A percentile compares a stretch with the other conserved stretches of the same genome.
Evolutionary conservation across 495 filamentous ascomycete genomes (phyloP).

Genomic region (Penicillium paradoxum): DNA sequence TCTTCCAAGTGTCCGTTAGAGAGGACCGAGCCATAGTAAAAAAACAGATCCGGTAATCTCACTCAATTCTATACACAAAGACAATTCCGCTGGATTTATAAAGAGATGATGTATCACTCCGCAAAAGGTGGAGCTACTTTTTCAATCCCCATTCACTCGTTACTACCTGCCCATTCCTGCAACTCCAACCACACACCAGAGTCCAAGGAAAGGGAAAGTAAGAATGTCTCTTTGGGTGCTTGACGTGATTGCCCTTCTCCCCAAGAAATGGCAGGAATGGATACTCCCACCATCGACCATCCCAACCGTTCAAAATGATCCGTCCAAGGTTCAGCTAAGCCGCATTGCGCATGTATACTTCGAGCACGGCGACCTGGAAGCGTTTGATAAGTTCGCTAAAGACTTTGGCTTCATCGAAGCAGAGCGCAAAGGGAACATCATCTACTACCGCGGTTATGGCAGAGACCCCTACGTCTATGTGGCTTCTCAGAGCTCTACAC

Average conservation of each 20-base stretch:
- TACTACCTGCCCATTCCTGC: too few species aligned
- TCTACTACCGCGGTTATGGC: constrained; percentile 56
- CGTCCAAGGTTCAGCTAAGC: constrained; percentile 40
- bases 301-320: background rate
- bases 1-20: too few species aligned
- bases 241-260: background rate
- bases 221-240: constrained; percentile 1
- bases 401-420: constrained; percentile 53
- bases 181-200: too few species aligned
- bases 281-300: constrained; percentile 10
- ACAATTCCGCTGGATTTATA: too few species aligned
- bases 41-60: too few species aligned
- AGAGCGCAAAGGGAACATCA: constrained; percentile 37
- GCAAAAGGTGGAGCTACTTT: too few species aligned
- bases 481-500: constrained; percentile 34
- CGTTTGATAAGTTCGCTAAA: constrained; percentile 43
- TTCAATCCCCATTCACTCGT: too few species aligned
- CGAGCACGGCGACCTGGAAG: constrained; percentile 46
- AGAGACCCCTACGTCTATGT: constrained; percentile 51
- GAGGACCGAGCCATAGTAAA: too few species aligned
- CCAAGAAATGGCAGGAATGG: background rate
- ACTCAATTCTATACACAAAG: too few species aligned
- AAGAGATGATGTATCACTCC: too few species aligned
- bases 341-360: constrained; percentile 56
- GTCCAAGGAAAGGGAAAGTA: too few species aligned